Percentiles rank a stretch among this genome's conserved stretches.
Evolutionary conservation across 176 grass and related monocot species (phyloP).

Genomic region (Eremochloa ophiuroides): DNA sequence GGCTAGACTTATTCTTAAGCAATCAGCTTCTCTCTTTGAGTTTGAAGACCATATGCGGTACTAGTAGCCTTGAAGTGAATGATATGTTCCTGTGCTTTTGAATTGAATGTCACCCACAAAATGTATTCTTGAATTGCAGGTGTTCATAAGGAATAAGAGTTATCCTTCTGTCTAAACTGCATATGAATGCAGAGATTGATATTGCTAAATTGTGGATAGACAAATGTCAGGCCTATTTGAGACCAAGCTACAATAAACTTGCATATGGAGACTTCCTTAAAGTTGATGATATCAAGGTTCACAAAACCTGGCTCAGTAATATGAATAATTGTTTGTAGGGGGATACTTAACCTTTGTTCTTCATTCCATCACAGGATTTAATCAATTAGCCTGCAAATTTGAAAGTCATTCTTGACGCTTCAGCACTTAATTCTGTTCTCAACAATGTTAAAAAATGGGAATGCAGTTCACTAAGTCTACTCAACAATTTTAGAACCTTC

Average conservation of each 20-base stretch:
- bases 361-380: slow-evolving; percentile 53
- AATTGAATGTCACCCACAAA: slow-evolving; percentile 19
- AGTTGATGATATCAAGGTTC: slow-evolving; percentile 78
- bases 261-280: slow-evolving; percentile 40
- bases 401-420: slow-evolving; percentile 58
- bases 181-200: slow-evolving; percentile 48
- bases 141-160: slow-evolving; percentile 55
- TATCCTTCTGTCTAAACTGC: slow-evolving; percentile 55
- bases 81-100: slow-evolving; percentile 26
- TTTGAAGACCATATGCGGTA: slow-evolving; percentile 76
- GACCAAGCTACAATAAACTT: slow-evolving; percentile 27
- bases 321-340: slow-evolving; percentile 10
- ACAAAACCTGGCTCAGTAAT: slow-evolving; percentile 9
- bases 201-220: slow-evolving; percentile 62
- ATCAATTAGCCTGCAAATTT: slow-evolving; percentile 49
- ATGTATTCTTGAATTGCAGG: slow-evolving; percentile 50
- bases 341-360: slow-evolving; percentile 18
- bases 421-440: slow-evolving; percentile 53
- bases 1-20: slow-evolving; percentile 50
- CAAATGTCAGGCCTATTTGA: slow-evolving; percentile 64
- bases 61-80: background rate
- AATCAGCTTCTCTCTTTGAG: slow-evolving; percentile 60
- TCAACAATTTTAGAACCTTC: slow-evolving; percentile 46
- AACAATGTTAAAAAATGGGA: slow-evolving; percentile 58
- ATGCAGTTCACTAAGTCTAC: slow-evolving; percentile 35